A percentile compares a stretch with the other conserved stretches of the same genome.
Evolutionary conservation across 1,284 basidiomycete genomes (phyloP).

Genomic region (Malassezia brasiliensis): DNA sequence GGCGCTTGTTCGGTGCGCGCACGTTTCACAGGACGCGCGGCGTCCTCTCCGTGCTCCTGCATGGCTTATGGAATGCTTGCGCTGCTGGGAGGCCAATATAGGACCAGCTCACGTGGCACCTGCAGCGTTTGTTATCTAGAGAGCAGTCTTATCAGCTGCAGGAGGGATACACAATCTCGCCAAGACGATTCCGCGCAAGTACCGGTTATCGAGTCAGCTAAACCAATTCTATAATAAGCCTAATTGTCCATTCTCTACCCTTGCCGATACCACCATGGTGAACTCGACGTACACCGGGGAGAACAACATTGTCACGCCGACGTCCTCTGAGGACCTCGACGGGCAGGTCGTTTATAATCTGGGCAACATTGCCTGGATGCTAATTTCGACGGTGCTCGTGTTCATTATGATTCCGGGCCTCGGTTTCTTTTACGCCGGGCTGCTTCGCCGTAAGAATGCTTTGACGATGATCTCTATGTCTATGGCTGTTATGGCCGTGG

Average conservation of each 20-base stretch:
- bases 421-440: conserved; percentile 73
- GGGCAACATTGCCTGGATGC: conserved; percentile 55
- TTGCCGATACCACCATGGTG: conserved; percentile 17
- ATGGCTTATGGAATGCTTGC: background rate
- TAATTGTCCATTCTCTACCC: no score
- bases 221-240: background rate
- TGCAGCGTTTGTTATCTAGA: conserved; percentile 8
- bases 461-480: conserved; percentile 81
- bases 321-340: conserved; percentile 5
- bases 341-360: conserved; percentile 44
- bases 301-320: conserved; percentile 19
- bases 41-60: background rate
- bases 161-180: background rate
- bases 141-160: conserved; percentile 7
- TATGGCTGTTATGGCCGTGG: conserved; percentile 65
- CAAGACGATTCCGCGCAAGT: background rate
- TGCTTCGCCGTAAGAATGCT: conserved; percentile 74
- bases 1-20: background rate
- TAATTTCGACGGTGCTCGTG: conserved; percentile 54
- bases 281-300: conserved; percentile 20
- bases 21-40: conserved; percentile 1
- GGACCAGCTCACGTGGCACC: background rate
- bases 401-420: conserved; percentile 75
- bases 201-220: background rate
- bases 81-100: background rate